A percentile compares a stretch with the other conserved stretches of the same genome.
Evolutionary conservation across 345 rosid species (phyloP).

Genomic region (Balakata baccata): DNA sequence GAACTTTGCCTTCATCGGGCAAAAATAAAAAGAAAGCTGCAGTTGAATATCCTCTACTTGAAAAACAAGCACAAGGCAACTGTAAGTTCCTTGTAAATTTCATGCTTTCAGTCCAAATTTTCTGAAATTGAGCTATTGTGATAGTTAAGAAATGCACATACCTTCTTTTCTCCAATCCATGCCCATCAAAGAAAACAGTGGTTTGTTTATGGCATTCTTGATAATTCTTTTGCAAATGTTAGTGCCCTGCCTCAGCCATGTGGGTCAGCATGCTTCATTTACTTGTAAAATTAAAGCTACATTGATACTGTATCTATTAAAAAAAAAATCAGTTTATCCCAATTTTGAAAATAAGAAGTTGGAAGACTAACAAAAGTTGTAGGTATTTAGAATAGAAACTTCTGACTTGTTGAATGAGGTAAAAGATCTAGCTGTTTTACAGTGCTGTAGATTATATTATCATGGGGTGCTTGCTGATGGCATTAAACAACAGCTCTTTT

Average conservation of each 20-base stretch:
- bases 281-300: too few species aligned
- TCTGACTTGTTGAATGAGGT: background rate
- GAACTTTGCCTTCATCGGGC: conserved; percentile 44
- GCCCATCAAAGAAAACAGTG: background rate
- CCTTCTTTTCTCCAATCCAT: background rate
- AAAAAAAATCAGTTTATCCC: background rate
- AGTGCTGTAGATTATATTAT: background rate
- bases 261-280: background rate
- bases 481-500: background rate
- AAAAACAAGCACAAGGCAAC: conserved; percentile 48
- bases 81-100: conserved; percentile 40
- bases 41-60: conserved; percentile 37
- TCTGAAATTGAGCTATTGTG: background rate
- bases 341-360: background rate
- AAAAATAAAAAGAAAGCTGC: conserved; percentile 21
- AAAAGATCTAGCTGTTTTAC: background rate
- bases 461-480: background rate
- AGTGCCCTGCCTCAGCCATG: background rate
- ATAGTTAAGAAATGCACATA: background rate
- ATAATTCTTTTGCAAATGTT: background rate
- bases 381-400: background rate
- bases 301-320: background rate
- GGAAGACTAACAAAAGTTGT: background rate
- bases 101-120: background rate
- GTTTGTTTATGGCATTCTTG: background rate